phyloP scores from a whole-genome alignment of 2,329 filamentous ascomycete genomes.

The Coniochaeta sp. region DNA sequence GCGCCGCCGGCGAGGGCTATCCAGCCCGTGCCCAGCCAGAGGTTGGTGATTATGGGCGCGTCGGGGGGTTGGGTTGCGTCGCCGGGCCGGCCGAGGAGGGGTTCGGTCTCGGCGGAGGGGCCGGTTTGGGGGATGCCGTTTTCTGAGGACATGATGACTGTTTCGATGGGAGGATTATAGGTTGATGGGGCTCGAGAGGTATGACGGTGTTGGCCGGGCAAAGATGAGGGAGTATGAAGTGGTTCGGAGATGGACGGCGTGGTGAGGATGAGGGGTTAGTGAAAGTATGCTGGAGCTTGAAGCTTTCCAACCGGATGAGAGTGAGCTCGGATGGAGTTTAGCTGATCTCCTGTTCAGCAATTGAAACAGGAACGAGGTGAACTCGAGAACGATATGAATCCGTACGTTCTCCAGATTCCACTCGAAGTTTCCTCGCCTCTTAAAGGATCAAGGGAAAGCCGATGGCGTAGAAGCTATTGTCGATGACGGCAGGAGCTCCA shows the following conservation, averaged over 20 bases:
- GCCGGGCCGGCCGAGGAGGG: constrained; percentile 32
- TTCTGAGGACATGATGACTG: constrained; percentile 11
- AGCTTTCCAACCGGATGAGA: neutral
- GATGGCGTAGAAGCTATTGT: neutral
- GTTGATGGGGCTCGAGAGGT: neutral
- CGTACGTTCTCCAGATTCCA: neutral
- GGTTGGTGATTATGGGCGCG: constrained; percentile 6
- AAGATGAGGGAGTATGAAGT: constrained; percentile 46
- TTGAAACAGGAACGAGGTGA: neutral
- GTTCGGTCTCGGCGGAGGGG: constrained; percentile 30
- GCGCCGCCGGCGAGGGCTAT: constrained; percentile 73
- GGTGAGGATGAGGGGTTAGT: neutral
- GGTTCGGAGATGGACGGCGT: neutral
- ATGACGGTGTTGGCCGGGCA: constrained; percentile 23
- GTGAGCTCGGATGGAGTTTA: neutral
- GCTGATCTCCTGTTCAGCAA: neutral
- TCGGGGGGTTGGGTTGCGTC: constrained; percentile 43
- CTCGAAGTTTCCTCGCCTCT: neutral
- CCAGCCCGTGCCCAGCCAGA: constrained; percentile 62
- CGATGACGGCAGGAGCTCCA: neutral
- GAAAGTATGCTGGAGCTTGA: neutral
- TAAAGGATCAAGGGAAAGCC: neutral
- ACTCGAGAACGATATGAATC: neutral
- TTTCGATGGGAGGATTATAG: constrained; percentile 26
- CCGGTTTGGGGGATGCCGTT: constrained; percentile 7